Conservation (phyloP, 1,139 yeast species). For the Nakaseomyces nivariensis region DNA sequence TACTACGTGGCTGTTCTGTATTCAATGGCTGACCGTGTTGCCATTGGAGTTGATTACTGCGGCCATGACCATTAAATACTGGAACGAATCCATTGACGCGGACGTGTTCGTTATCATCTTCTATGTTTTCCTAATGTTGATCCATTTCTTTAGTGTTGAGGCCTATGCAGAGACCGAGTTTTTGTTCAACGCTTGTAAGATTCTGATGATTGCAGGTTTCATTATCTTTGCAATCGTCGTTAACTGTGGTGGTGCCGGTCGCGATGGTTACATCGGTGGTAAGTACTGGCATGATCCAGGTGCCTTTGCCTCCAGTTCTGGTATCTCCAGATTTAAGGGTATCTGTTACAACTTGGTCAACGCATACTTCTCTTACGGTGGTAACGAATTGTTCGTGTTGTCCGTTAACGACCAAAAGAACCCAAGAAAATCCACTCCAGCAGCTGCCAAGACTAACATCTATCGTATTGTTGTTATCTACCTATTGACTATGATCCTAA, state of each 20-base stretch:
- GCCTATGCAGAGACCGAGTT: slow-evolving; percentile 74
- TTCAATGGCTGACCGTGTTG: slow-evolving; percentile 71
- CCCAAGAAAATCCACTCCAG: slow-evolving; percentile 61
- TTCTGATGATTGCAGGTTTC: slow-evolving; percentile 52
- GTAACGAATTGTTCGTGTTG: slow-evolving; percentile 71
- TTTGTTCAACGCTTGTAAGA: slow-evolving; percentile 45
- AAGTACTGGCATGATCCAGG: slow-evolving; percentile 54
- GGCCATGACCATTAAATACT: slow-evolving; percentile 55
- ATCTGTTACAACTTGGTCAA: slow-evolving; percentile 70
- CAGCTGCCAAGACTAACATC: slow-evolving; percentile 62
- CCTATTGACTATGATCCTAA: slow-evolving; percentile 47
- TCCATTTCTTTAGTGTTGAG: slow-evolving; percentile 46
- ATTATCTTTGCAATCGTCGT: slow-evolving; percentile 50
- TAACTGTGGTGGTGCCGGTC: slow-evolving; percentile 58
- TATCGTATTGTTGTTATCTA: slow-evolving; percentile 61
- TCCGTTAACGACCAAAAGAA: slow-evolving; percentile 81
- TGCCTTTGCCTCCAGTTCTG: slow-evolving; percentile 31
- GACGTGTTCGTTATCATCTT: slow-evolving; percentile 59
- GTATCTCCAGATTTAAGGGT: slow-evolving; percentile 48
- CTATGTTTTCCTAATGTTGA: slow-evolving; percentile 42
- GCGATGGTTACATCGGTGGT: slow-evolving; percentile 51
- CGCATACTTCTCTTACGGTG: slow-evolving; percentile 80
- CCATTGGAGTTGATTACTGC: slow-evolving; percentile 76
- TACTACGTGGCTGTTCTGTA: slow-evolving; percentile 67
- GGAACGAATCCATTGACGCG: slow-evolving; percentile 49